phyloP scores from a whole-genome alignment of 2,329 filamentous ascomycete species.

The Colletotrichum musae region DNA sequence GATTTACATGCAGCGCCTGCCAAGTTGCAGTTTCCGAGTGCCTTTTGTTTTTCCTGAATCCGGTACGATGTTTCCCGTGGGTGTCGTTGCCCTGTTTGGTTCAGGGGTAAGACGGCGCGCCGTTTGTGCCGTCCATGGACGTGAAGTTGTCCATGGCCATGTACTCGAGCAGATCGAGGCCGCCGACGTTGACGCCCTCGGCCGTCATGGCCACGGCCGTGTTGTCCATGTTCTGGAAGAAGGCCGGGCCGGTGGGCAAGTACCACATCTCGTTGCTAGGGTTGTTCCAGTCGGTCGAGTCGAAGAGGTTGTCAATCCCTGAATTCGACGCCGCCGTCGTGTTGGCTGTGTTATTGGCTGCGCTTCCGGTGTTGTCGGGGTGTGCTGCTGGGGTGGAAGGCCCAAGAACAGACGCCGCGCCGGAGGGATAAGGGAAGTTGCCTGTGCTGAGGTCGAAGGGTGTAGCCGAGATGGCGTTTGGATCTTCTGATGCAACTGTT shows the following conservation, averaged over 20 bases:
- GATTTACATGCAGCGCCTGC: neutral
- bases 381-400: slow-evolving; percentile 64
- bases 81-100: slow-evolving; percentile 4
- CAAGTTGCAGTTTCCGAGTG: slow-evolving; percentile 11
- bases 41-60: neutral
- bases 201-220: slow-evolving; percentile 75
- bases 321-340: slow-evolving; percentile 24
- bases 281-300: slow-evolving; percentile 66
- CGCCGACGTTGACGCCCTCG: slow-evolving; percentile 77
- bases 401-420: slow-evolving; percentile 62
- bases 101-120: slow-evolving; percentile 35
- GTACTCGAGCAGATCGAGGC: slow-evolving; percentile 76
- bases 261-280: slow-evolving; percentile 77
- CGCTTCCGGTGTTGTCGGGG: slow-evolving; percentile 48
- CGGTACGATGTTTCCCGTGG: neutral
- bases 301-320: slow-evolving; percentile 58
- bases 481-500: slow-evolving; percentile 28
- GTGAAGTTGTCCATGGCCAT: slow-evolving; percentile 73
- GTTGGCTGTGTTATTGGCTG: slow-evolving; percentile 47
- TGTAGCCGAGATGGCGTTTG: slow-evolving; percentile 70
- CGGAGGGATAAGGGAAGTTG: slow-evolving; percentile 67
- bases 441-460: slow-evolving; percentile 71
- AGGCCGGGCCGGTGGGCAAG: slow-evolving; percentile 73
- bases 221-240: slow-evolving; percentile 76
- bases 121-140: slow-evolving; percentile 41